Evolutionary conservation across 2,329 filamentous ascomycete species (phyloP).

Genomic region (Hypoxylon sp.): DNA sequence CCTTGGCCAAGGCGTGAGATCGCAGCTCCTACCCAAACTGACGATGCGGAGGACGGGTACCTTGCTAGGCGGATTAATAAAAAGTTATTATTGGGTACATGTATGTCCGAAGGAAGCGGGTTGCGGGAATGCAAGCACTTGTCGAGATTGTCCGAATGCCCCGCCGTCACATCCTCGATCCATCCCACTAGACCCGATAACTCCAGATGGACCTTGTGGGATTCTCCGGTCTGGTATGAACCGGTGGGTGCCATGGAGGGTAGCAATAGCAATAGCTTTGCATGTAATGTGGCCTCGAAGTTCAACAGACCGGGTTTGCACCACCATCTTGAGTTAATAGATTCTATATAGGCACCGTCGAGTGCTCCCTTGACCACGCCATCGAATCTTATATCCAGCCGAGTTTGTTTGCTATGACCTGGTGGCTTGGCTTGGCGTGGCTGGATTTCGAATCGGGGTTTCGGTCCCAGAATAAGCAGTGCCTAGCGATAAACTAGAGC

Average conservation of each 20-base stretch:
- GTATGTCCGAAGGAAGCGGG: conserved; percentile 34
- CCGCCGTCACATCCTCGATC: conserved; percentile 44
- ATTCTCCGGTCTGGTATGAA: conserved; percentile 29
- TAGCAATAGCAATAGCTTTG: conserved; percentile 28
- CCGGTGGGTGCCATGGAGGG: conserved; percentile 20
- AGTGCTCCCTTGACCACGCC: conserved; percentile 10
- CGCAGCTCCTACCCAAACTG: conserved; percentile 37
- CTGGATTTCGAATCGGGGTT: conserved; percentile 9
- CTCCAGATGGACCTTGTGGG: conserved; percentile 31
- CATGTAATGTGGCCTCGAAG: conserved; percentile 2
- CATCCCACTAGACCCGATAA: conserved; percentile 44
- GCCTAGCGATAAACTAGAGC: conserved; percentile 1
- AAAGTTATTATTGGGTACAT: conserved; percentile 41
- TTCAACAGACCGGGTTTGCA: conserved; percentile 33
- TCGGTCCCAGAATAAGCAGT: conserved; percentile 11
- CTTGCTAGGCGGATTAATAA: conserved; percentile 31
- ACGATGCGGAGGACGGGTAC: conserved; percentile 43
- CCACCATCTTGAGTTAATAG: conserved; percentile 5
- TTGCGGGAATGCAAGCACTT: conserved; percentile 44
- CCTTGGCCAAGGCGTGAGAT: conserved; percentile 14
- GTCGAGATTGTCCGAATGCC: conserved; percentile 44
- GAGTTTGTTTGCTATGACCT: conserved; percentile 15
- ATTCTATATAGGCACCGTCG: conserved; percentile 9
- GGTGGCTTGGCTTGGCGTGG: conserved; percentile 4
- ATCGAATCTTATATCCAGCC: neutral